Percentiles rank a stretch among this genome's conserved stretches.
phyloP scores from a whole-genome alignment of 139 green algal genomes.

The Chlamydomonas asymmetrica region DNA sequence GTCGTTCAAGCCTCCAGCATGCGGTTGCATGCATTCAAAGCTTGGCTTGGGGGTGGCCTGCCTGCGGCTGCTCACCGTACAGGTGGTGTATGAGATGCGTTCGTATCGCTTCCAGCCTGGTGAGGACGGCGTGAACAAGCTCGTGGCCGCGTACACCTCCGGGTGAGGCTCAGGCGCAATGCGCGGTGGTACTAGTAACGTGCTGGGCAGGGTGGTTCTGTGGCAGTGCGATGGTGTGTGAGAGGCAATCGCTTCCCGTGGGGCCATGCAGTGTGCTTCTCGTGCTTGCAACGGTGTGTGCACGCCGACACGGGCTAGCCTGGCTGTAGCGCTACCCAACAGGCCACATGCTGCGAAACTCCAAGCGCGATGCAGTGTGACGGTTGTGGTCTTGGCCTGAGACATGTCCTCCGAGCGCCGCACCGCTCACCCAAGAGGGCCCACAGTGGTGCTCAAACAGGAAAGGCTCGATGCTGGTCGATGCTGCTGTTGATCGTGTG shows the following conservation, averaged over 20 bases:
- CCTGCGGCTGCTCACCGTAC: background rate
- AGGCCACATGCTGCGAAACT: too few relatives aligned
- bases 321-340: background rate
- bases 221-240: background rate
- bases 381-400: too few relatives aligned
- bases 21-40: too few relatives aligned
- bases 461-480: too few relatives aligned
- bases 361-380: too few relatives aligned
- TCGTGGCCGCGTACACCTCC: background rate
- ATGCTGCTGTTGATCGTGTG: too few relatives aligned
- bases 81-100: slow-evolving; percentile 8
- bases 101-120: background rate
- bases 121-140: background rate
- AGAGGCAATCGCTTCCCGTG: too few relatives aligned
- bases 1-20: too few relatives aligned
- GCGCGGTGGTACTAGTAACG: background rate
- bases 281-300: background rate
- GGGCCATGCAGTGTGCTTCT: background rate
- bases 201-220: background rate
- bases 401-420: too few relatives aligned
- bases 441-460: too few relatives aligned
- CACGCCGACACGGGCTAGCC: background rate
- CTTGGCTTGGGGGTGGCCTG: background rate
- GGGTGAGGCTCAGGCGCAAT: too few relatives aligned
- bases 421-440: too few relatives aligned